These are phyloP conservation scores for Carex scoparia DNA, from an alignment of 176 grass and related monocot species.

Conservation along the genomic window DNA sequence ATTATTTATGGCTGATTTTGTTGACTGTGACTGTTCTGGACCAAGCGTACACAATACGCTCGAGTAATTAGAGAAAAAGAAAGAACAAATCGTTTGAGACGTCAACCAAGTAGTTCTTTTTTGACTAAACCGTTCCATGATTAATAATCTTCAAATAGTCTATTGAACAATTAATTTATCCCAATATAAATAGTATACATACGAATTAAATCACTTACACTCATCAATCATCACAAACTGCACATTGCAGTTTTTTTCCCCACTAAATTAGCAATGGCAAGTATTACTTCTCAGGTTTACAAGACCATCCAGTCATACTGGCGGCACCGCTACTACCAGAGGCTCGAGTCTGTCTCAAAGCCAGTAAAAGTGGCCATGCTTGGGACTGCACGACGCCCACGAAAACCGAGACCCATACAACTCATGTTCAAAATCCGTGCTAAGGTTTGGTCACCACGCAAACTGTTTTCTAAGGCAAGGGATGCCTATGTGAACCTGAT, in stretches of 20 bases:
- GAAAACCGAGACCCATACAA: not conserved
- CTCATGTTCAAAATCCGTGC: not conserved
- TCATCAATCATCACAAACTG: not conserved
- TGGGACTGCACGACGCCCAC: not conserved
- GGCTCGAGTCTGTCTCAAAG: constrained; percentile 37
- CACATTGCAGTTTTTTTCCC: not conserved
- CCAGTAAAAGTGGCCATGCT: constrained; percentile 32
- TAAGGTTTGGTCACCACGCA: constrained; percentile 25
- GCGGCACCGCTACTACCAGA: constrained; percentile 40
- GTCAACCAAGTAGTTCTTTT: not conserved
- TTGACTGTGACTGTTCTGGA: not conserved
- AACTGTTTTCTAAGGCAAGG: constrained; percentile 23
- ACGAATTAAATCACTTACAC: not conserved
- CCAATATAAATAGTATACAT: not conserved
- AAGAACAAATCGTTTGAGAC: not conserved
- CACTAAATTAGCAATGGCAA: constrained; percentile 26
- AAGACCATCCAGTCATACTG: constrained; percentile 49
- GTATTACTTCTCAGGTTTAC: constrained; percentile 32
- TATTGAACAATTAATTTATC: not conserved
- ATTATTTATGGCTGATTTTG: no score
- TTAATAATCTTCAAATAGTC: not conserved
- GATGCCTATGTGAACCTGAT: constrained; percentile 53
- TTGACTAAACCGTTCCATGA: not conserved
- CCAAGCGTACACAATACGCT: not conserved
- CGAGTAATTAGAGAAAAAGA: not conserved